phyloP scores from a whole-genome alignment of 2,329 filamentous ascomycete genomes.

The Orbilia javanica region DNA sequence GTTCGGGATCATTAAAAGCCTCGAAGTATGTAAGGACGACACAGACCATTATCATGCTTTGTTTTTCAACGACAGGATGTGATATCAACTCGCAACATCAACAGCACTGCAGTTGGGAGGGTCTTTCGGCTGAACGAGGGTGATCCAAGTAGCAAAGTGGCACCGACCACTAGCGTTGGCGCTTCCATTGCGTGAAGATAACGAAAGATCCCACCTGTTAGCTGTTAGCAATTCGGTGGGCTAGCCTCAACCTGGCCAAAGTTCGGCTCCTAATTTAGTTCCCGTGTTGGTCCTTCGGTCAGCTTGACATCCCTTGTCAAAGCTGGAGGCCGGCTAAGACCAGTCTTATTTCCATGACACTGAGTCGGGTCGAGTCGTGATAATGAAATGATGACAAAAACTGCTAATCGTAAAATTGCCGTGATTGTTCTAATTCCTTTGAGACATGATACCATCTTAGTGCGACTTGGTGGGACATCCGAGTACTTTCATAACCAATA shows the following conservation, averaged over 20 bases:
- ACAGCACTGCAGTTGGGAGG: not conserved
- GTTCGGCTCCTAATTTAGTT: constrained; percentile 41
- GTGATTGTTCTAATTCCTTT: constrained; percentile 37
- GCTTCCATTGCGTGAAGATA: constrained; percentile 35
- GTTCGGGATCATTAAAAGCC: not conserved
- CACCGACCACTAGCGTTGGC: constrained; percentile 32
- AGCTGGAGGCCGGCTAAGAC: not conserved
- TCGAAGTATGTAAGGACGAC: constrained; percentile 10
- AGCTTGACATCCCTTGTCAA: constrained; percentile 6
- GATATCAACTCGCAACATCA: constrained; percentile 5
- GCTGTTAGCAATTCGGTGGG: not conserved
- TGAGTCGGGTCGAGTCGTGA: constrained; percentile 23
- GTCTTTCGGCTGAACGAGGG: constrained; percentile 21
- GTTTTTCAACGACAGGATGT: not conserved
- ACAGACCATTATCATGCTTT: constrained; percentile 14
- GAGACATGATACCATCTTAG: constrained; percentile 27
- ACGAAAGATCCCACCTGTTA: constrained; percentile 13
- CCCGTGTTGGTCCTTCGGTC: constrained; percentile 28
- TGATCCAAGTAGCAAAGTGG: constrained; percentile 17
- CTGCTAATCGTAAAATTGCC: not conserved
- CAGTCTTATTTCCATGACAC: constrained; percentile 8
- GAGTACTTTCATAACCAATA: constrained; percentile 36
- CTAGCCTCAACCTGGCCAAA: constrained; percentile 36
- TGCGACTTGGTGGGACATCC: constrained; percentile 6
- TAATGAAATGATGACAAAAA: constrained; percentile 1